A percentile compares a stretch with the other conserved stretches of the same genome.
Evolutionary conservation across 2,329 filamentous ascomycete genomes (phyloP).

Genomic region (Colletotrichum sublineola): DNA sequence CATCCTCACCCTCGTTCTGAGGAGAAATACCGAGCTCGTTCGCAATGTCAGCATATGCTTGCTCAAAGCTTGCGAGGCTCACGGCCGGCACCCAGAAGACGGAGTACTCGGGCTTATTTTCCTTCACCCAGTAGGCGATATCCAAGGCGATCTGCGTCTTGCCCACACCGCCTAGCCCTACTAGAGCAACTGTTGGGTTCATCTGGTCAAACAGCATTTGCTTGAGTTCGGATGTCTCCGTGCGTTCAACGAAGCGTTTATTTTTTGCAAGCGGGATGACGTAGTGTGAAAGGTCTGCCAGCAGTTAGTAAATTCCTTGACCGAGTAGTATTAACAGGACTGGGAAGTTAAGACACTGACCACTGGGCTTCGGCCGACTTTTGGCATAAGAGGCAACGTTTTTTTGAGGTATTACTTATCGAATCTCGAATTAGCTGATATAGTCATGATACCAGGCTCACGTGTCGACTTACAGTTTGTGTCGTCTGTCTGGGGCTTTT

Average conservation of each 20-base stretch:
- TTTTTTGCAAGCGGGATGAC: slow-evolving; percentile 42
- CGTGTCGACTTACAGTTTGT: not conserved
- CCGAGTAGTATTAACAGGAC: too few species aligned
- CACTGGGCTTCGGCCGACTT: not conserved
- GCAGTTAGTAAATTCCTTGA: not conserved
- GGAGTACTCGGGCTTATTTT: slow-evolving; percentile 50
- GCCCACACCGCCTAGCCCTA: slow-evolving; percentile 54
- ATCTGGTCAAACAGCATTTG: slow-evolving; percentile 43
- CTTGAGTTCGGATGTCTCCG: slow-evolving; percentile 44
- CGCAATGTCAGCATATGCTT: slow-evolving; percentile 52
- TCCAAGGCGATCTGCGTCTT: slow-evolving; percentile 56
- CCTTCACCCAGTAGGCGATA: slow-evolving; percentile 52
- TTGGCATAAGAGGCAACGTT: too few species aligned
- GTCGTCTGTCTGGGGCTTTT: fast-evolving
- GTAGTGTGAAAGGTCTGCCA: not conserved
- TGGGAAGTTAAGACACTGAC: not conserved
- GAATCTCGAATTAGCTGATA: not conserved
- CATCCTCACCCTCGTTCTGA: slow-evolving; percentile 64
- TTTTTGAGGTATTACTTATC: not conserved
- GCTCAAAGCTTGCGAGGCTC: slow-evolving; percentile 51
- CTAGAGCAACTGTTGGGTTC: slow-evolving; percentile 46
- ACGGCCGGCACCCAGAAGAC: slow-evolving; percentile 57
- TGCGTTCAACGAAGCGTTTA: slow-evolving; percentile 47
- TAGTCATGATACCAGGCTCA: slow-evolving; percentile 30
- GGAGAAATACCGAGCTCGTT: slow-evolving; percentile 53